Base-by-base conservation (phyloP, 2,329 filamentous ascomycete genomes). In the Penicillium sp. region DNA sequence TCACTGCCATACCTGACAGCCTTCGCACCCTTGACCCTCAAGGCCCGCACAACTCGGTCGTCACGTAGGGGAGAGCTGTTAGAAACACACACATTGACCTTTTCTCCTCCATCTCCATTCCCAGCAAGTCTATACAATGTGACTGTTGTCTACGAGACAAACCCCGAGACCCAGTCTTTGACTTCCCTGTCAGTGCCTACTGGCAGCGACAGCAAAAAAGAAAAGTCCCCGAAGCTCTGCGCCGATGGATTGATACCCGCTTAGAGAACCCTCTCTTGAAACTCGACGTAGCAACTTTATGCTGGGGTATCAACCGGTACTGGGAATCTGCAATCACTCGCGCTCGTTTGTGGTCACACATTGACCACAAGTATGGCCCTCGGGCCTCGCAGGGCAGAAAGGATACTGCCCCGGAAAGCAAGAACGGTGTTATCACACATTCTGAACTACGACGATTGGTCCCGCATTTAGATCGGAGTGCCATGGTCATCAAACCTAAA, bases 1-100 rank as follows among this genome's bases (percentile, higher is more conserved):
- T 84, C 89, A 49, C 75, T 89, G 2, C 85, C 88, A 0, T 91
- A 88, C 62, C 79, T 93, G 0, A 83, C 88, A 45, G 80, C 88
- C 9, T 91, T 94, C 66, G 89, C 85, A 0, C 85, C 88, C 0
- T 80, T 94, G 15, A 78, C 78, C 0, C 86, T 89, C 57, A 67
- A 61, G 6, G 58, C 70, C 15, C 66, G 70, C 33, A 74, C 70
- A 27, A 68, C 57, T n/a, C 64, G 66, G 10, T 60, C 68, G 9
- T 57, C 65, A 9, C 58, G 65, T 23, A 48, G 62, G 6, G 56
- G 59, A 15, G 47, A 49, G 10, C 52, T 75, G 10, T 57, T 66
- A 3, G 73, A 77, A 58, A 73, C 58, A 39, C 73, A 77, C 60
- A 67, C 67, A 15, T 59, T 77, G n/a, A 67, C 59, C 31, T 69